Evolutionary conservation across 208 protist species (phyloP), one percentile per base, ranked within the genome.

Genomic region (Sergeia podlipaevii): DNA sequence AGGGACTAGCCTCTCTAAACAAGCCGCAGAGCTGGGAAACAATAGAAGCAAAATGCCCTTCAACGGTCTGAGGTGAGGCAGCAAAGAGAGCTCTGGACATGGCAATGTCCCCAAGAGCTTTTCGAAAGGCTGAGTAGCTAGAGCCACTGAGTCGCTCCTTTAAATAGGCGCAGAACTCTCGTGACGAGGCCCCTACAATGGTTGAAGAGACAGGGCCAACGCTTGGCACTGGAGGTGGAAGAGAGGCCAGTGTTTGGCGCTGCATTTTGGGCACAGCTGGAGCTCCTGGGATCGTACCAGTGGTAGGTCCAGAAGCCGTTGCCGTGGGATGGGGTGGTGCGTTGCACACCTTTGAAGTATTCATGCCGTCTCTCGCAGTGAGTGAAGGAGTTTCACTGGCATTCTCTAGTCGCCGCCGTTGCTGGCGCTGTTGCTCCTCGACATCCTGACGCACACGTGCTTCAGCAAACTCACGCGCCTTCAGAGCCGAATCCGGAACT

Each of bases 151-250:
- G 60, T 17, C 62, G 73, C 11, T 55, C 49, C 55, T 89, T 90
- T 6, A 95, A 47, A 70, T 80, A 92, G 8, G 76, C 67, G 67
- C 88, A 92, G 65, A 92, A 92, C 56, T 95, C 82, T 49, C 74
- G 78, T 7, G 88, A 89, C 1, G 69, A 80, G 7, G 61, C 36
- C 13, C 80, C 87, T 4, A 87, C 24, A 1, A 54, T 11, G 1
- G 54, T 23, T 11, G 38, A 51, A 15, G 17, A 27, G 4, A 54
- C 26, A 42, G 41, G 34, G 5, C 15, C 41, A 8, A 24, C 3
- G 24, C 30, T 11, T 23, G 51, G 0, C 17, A 36, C 13, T 13
- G 43, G 8, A 7, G 41, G 26, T 32, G 41, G 15, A 6, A 5
- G 10, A 6, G 27, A 5, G 7, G 21, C 21, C 2, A 38, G 47